phyloP scores from a whole-genome alignment of 2,329 filamentous ascomycete genomes.

The Penicillium sp. region DNA sequence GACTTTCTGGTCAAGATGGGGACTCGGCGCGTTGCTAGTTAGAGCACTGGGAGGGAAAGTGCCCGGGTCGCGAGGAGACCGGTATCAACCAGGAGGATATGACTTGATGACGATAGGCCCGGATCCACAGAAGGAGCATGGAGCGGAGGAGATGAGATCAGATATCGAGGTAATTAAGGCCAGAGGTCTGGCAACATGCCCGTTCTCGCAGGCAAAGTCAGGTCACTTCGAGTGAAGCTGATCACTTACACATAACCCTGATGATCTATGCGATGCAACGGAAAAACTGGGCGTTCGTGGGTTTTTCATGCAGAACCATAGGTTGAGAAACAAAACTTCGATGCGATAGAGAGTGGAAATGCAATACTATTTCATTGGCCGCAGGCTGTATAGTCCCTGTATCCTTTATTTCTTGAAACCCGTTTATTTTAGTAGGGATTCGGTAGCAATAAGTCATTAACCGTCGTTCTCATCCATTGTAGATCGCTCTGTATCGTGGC shows the following conservation, averaged over 20 bases:
- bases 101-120: conserved; percentile 20
- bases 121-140: conserved; percentile 12
- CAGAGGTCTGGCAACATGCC: conserved; percentile 13
- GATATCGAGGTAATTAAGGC: conserved; percentile 13
- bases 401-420: neutral
- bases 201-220: conserved; percentile 11
- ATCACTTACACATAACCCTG: too few relatives aligned
- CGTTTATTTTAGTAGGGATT: neutral
- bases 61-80: conserved; percentile 6
- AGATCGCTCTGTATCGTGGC: neutral
- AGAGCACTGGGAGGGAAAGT: conserved; percentile 22
- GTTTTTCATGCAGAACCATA: neutral
- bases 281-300: neutral
- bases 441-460: neutral
- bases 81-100: conserved; percentile 16
- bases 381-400: neutral
- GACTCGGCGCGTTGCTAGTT: conserved; percentile 12
- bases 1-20: conserved; percentile 19
- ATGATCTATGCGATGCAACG: too few relatives aligned
- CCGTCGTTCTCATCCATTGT: neutral
- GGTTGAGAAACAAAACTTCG: neutral
- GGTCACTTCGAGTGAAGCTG: conserved; percentile 26
- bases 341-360: neutral
- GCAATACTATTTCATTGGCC: neutral
- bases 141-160: conserved; percentile 13